Evolutionary conservation across 1,139 yeast species (phyloP).

Genomic region (Taphrina deformans): DNA sequence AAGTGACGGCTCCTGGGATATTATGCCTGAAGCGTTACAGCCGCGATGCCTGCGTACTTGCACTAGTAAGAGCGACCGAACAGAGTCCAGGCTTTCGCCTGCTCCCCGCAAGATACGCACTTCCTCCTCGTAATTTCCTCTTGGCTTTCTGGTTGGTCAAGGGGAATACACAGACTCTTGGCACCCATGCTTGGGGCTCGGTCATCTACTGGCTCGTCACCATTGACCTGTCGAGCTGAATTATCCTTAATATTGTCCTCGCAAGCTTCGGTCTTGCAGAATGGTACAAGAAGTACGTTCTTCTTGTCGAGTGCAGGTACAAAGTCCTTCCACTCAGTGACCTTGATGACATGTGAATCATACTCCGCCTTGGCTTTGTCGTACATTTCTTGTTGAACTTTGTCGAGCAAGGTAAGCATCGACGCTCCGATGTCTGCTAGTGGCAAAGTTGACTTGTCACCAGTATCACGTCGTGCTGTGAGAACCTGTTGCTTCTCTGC

Average conservation of each 20-base stretch:
- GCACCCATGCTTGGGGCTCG: conserved; percentile 99
- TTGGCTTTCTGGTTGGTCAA: conserved; percentile 56
- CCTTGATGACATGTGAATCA: conserved; percentile 77
- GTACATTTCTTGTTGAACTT: conserved; percentile 74
- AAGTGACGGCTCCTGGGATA: too few species aligned
- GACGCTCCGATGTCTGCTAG: conserved; percentile 65
- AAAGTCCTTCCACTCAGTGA: conserved; percentile 85
- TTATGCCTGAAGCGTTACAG: too few species aligned
- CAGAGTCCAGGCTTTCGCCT: conserved; percentile 81
- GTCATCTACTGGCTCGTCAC: conserved; percentile 85
- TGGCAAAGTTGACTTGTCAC: conserved; percentile 67
- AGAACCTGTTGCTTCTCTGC: conserved; percentile 73
- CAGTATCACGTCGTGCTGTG: conserved; percentile 91
- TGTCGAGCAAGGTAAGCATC: conserved; percentile 74
- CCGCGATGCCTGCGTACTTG: too few species aligned
- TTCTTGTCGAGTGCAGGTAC: conserved; percentile 89
- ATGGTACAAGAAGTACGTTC: conserved; percentile 88
- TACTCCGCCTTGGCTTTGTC: conserved; percentile 75
- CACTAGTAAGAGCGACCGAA: conserved; percentile 87
- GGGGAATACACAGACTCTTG: conserved; percentile 94
- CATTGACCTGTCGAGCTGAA: conserved; percentile 78
- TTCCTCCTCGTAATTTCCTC: conserved; percentile 65
- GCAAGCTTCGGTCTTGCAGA: conserved; percentile 94
- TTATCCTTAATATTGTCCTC: conserved; percentile 96
- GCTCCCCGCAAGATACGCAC: conserved; percentile 79